phyloP scores from a whole-genome alignment of 495 filamentous ascomycete genomes.

The Oidiodendron maius region DNA sequence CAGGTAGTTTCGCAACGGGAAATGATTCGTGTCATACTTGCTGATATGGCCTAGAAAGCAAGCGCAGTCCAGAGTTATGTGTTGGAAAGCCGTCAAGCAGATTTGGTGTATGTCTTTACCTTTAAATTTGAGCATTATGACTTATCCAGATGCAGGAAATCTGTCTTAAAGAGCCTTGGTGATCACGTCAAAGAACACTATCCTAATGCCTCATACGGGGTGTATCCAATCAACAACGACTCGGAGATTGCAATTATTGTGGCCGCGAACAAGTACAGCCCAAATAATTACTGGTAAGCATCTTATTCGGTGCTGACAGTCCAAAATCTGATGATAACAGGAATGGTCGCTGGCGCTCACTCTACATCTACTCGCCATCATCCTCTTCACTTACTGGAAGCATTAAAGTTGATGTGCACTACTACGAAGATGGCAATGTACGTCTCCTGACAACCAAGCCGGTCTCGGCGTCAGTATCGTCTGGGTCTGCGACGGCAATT shows the following conservation, averaged over 20 bases:
- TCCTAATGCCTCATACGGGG: conserved; percentile 70
- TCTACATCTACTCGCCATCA: conserved; percentile 70
- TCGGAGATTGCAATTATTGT: conserved; percentile 71
- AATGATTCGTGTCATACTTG: background rate
- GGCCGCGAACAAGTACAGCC: conserved; percentile 94
- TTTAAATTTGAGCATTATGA: too few relatives aligned
- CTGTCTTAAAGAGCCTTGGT: conserved; percentile 70
- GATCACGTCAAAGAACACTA: conserved; percentile 87
- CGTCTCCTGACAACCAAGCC: conserved; percentile 81
- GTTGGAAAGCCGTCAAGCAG: conserved; percentile 71
- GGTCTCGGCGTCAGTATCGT: conserved; percentile 50
- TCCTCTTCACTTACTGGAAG: conserved; percentile 55
- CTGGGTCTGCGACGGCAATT: conserved; percentile 59
- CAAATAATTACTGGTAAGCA: conserved; percentile 87
- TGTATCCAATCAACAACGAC: conserved; percentile 73
- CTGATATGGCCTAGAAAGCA: conserved; percentile 56
- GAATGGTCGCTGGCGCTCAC: conserved; percentile 94
- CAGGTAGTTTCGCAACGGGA: conserved; percentile 45
- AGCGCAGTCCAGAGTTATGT: conserved; percentile 73
- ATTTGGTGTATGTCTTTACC: conserved; percentile 61
- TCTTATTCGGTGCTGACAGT: background rate
- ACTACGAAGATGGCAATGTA: conserved; percentile 99
- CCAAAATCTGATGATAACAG: conserved; percentile 32
- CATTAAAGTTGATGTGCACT: conserved; percentile 88
- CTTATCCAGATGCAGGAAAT: conserved; percentile 69